phyloP scores from a whole-genome alignment of 305 asterid species.

The Fraxinus albicans region DNA sequence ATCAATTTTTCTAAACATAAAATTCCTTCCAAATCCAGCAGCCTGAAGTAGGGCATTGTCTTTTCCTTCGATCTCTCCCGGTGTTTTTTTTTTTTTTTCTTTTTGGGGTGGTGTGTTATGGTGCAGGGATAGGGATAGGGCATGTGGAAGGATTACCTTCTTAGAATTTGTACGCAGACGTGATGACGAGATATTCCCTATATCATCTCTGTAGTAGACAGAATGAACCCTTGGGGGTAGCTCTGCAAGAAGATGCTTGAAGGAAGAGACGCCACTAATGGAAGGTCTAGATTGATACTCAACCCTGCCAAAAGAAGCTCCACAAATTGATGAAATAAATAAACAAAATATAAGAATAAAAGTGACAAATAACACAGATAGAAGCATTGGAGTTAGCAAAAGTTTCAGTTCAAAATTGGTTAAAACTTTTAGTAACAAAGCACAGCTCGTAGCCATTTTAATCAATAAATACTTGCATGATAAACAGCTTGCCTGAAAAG shows the following conservation, averaged over 20 bases:
- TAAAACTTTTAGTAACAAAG: background rate
- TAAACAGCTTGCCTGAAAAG: conserved; percentile 2
- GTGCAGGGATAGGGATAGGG: background rate
- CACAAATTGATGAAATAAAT: conserved; percentile 20
- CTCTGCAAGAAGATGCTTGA: conserved; percentile 85
- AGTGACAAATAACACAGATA: background rate
- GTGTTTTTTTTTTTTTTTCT: background rate
- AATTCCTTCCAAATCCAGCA: conserved; percentile 3
- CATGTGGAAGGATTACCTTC: conserved; percentile 56
- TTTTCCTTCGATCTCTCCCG: background rate
- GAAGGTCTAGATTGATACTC: conserved; percentile 75
- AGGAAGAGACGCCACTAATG: conserved; percentile 72
- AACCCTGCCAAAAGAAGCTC: conserved; percentile 58
- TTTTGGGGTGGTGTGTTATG: background rate
- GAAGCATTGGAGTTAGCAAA: background rate
- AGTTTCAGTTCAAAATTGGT: background rate
- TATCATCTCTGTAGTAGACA: conserved; percentile 93
- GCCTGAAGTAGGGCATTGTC: conserved; percentile 2
- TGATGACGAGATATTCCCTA: conserved; percentile 90
- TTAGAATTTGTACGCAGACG: conserved; percentile 67
- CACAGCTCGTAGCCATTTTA: background rate
- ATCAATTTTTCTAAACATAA: background rate
- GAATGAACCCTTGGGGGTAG: conserved; percentile 96
- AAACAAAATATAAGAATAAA: conserved; percentile 1
- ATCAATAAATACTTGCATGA: conserved; percentile 2